Evolutionary conservation across 345 rosid species (phyloP).

Genomic region (Clarkia xantiana): DNA sequence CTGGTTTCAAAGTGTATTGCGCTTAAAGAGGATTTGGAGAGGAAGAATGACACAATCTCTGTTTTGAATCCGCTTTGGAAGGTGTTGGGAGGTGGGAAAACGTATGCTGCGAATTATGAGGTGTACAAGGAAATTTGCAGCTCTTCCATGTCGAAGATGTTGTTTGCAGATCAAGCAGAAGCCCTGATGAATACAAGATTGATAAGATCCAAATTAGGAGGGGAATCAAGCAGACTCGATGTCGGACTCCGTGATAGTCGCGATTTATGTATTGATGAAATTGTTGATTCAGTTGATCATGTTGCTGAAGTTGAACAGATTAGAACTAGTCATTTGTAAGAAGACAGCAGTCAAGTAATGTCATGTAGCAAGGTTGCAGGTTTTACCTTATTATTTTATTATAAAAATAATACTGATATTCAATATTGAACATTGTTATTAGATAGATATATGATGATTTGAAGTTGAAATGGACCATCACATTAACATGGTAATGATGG

Average conservation of each 20-base stretch:
- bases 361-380: too few species aligned
- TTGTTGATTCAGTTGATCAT: slow-evolving; percentile 16
- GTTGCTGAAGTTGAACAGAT: slow-evolving; percentile 9
- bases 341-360: neutral
- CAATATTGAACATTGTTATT: too few species aligned
- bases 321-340: slow-evolving; percentile 11
- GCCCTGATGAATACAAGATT: slow-evolving; percentile 49
- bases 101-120: slow-evolving; percentile 58
- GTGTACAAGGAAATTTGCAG: too few species aligned
- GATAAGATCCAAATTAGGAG: slow-evolving; percentile 15
- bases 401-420: too few species aligned
- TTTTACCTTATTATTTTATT: too few species aligned
- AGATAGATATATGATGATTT: too few species aligned
- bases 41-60: slow-evolving; percentile 34
- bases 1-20: slow-evolving; percentile 42
- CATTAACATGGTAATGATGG: too few species aligned
- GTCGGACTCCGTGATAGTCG: neutral
- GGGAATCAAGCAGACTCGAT: slow-evolving; percentile 3
- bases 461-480: too few species aligned
- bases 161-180: slow-evolving; percentile 74
- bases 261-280: slow-evolving; percentile 10
- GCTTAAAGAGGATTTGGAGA: slow-evolving; percentile 54
- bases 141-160: slow-evolving; percentile 43
- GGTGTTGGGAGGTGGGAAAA: slow-evolving; percentile 62
- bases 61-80: slow-evolving; percentile 66